Evolutionary conservation across 768 basidiomycete species (phyloP), one percentile per base, ranked within the genome.

Genomic region (Hygrophorus russula): DNA sequence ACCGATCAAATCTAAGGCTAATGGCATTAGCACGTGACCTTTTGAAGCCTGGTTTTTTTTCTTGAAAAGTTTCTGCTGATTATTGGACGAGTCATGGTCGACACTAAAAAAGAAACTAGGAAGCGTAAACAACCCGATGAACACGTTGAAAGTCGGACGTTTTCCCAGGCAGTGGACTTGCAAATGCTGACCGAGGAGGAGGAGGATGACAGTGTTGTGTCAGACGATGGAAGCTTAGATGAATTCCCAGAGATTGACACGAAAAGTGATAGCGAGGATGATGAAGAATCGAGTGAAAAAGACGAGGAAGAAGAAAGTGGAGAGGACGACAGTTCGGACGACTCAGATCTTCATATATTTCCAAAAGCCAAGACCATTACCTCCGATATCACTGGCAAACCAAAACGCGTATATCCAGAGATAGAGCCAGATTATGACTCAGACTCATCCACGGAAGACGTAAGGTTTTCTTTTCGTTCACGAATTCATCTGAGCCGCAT

Each of bases 391-490:
- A 93, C 91, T 46, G 83, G 87, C n/a, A 77, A 80, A 49, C 78
- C 71, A 45, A 91, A 88, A 68, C 73, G 71, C 47, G 78, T 89
- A 31, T 91, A 85, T 57, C 87, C 87, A 36, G 82, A 86, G 53
- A 92, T 92, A 56, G 88, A 89, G 51, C 83, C 90, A 8, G 80
- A 85, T 45, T 93, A 93, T 56, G 88, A 89, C 56, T 88, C 84
- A 2, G 90, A 93, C 61, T 89, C 86, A 5, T 89, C 86, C 4
- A 92, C 86, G 2, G 90, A 93, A 71, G 87, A 93, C 49, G 89
- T 90, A 58, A 51, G 85, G 62, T 18, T 40, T 43, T 27, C 30
- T 48, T 35, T 34, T 39, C 37, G 30, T 45, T 42, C 15, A 46
- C 49, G 17, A 46, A 36, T 18, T 35, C 42, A 27, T 43, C 46